Percentiles rank a stretch among this genome's conserved stretches.
Conservation (phyloP, 345 rosid genomes). For the Ailanthus altissimus region DNA sequence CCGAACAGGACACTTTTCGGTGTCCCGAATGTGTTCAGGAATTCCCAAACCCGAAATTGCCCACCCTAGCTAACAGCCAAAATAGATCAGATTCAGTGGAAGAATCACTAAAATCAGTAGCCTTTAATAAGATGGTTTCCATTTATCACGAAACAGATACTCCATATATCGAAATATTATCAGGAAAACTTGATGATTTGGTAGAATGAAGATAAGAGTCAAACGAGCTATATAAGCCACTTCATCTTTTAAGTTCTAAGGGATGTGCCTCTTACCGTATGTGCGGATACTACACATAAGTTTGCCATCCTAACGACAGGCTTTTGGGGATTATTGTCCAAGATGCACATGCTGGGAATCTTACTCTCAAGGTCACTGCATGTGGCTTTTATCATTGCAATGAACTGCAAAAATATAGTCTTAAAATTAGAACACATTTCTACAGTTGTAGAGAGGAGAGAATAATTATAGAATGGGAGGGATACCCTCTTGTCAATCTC, state of each 20-base stretch:
- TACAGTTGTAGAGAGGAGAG: slow-evolving; percentile 16
- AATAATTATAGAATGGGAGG: slow-evolving; percentile 5
- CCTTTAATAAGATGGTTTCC: not conserved
- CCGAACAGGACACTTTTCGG: no score
- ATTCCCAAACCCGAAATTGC: no score
- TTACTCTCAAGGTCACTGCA: slow-evolving; percentile 75
- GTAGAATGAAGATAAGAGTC: not conserved
- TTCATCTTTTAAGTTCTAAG: not conserved
- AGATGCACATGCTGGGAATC: slow-evolving; percentile 68
- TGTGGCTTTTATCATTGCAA: slow-evolving; percentile 50
- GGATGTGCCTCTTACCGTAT: slow-evolving; percentile 57
- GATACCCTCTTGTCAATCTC: slow-evolving; percentile 90
- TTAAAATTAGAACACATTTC: slow-evolving; percentile 15
- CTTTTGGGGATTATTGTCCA: slow-evolving; percentile 84
- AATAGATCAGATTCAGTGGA: not conserved
- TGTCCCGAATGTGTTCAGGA: no score
- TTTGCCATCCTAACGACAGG: slow-evolving; percentile 99
- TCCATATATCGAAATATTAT: not conserved
- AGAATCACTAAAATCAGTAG: not conserved
- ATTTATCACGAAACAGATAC: not conserved
- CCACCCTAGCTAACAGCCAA: not conserved
- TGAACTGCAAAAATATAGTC: slow-evolving; percentile 57
- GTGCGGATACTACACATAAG: slow-evolving; percentile 85
- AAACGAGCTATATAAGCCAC: not conserved
- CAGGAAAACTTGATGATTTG: not conserved